phyloP scores from a whole-genome alignment of 139 green algal genomes.

The Haematococcus sp. region DNA sequence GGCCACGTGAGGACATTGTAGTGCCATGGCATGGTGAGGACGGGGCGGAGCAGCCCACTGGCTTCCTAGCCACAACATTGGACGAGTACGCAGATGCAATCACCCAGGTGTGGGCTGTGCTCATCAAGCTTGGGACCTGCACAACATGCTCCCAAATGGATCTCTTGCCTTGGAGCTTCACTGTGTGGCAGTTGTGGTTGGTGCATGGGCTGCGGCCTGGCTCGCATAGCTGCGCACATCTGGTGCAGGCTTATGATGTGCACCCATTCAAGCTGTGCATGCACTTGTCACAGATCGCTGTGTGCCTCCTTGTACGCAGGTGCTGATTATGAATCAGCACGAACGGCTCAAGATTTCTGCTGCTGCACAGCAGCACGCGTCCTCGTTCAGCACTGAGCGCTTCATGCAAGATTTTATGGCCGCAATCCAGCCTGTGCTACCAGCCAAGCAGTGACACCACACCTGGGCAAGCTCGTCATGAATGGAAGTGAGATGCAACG shows the following conservation, averaged over 20 bases:
- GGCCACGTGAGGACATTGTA: slow-evolving; percentile 72
- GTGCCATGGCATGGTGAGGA: slow-evolving; percentile 9
- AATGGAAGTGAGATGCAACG: too few species aligned
- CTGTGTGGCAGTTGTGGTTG: neutral
- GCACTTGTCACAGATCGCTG: too few species aligned
- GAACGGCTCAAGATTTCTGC: slow-evolving; percentile 67
- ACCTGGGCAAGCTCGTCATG: too few species aligned
- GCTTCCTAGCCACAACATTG: slow-evolving; percentile 64
- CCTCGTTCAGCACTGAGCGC: slow-evolving; percentile 50
- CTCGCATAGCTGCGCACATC: too few species aligned
- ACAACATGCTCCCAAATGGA: neutral
- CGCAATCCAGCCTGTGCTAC: slow-evolving; percentile 39
- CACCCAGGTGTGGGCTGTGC: slow-evolving; percentile 7
- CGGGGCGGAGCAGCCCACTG: slow-evolving; percentile 36
- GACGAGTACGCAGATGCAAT: slow-evolving; percentile 79
- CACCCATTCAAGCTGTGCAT: too few species aligned
- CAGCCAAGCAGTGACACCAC: too few species aligned
- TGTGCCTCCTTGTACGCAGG: too few species aligned
- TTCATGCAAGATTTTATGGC: slow-evolving; percentile 53
- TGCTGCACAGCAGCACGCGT: slow-evolving; percentile 54
- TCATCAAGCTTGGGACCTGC: neutral
- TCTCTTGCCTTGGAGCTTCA: neutral
- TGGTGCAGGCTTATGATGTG: too few species aligned
- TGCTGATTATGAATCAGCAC: slow-evolving; percentile 71
- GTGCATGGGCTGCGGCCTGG: too few species aligned